Base-by-base conservation (phyloP, 306 rosid species). In the Sophora flavescens region DNA sequence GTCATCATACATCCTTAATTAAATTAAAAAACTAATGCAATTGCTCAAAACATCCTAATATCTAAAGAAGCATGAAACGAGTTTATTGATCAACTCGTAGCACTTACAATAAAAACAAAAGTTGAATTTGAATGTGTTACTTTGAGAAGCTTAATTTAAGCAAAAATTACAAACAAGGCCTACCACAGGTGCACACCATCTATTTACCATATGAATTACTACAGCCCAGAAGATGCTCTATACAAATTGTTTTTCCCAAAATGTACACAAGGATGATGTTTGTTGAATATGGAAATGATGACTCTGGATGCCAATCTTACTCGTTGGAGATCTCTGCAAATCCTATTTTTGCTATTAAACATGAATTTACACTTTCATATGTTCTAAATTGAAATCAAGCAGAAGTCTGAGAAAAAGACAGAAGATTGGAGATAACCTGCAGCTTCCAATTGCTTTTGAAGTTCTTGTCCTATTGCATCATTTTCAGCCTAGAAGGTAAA, bases 381-480 rank as follows among this genome's bases (percentile, higher is more conserved):
- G 52, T 54, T 54, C 62, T 14, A 63, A 77, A 6, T 41, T 56
- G 54, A 76, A 85, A 35, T 30, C 47, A 65, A 66, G 78, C 13
- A 22, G 33, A 44, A 22, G 60, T 42, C 17, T 51, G 42, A 61
- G 52, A 36, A 77, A 11, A 28, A 28, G 15, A 63, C 0, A 9
- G 17, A 75, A 62, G 56, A 39, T 6, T 8, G n/a, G 39, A 72
- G 63, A 62, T 11, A 79, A 91, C 98, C 98, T 82, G 98, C 97
- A 51, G 98, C 96, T 85, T 94, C 96, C 71, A 94, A 80, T 75
- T 94, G 97, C 84, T 81, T 90, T 81, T 91, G 97, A 67, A 91
- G 96, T 81, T 94, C 98, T 78, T 89, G 91, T 58, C 97, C 97
- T 6, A 87, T 78, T 18, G 78, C 85, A 63, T 91, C 97, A 77